Conservation (phyloP, 2,329 filamentous ascomycete species). For the Aspergillus oerlinghausenensis region DNA sequence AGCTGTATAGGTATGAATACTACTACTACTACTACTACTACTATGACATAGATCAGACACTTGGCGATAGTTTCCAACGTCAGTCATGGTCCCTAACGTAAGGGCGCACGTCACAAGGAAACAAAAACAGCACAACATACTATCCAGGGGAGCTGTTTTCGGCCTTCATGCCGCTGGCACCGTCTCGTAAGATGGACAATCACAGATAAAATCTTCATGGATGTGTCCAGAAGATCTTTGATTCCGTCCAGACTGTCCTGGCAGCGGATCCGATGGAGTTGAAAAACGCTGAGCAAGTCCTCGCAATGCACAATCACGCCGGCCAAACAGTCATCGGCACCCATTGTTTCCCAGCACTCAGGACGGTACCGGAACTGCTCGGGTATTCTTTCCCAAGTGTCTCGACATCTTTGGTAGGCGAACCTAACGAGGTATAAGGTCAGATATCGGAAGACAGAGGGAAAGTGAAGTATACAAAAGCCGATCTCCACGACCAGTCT, state of each 20-base stretch:
- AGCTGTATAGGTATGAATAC: too few species aligned
- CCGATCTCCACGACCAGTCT: too few species aligned
- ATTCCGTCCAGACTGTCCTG: slow-evolving; percentile 11
- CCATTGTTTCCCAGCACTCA: slow-evolving; percentile 9
- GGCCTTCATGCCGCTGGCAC: slow-evolving; percentile 6
- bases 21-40: too few species aligned
- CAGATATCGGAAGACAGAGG: not conserved
- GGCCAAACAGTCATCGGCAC: slow-evolving; percentile 5
- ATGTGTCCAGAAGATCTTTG: slow-evolving; percentile 16
- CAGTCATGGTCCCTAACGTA: not conserved
- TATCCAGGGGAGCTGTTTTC: slow-evolving; percentile 14
- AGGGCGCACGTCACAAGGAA: not conserved
- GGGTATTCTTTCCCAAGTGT: slow-evolving; percentile 15
- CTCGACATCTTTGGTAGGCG: slow-evolving; percentile 12
- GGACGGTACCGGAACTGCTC: slow-evolving; percentile 15
- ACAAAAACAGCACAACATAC: slow-evolving; percentile 8
- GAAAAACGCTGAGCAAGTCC: slow-evolving; percentile 17
- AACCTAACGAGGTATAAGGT: not conserved
- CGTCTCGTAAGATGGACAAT: slow-evolving; percentile 17
- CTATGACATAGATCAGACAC: too few species aligned
- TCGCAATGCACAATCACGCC: slow-evolving; percentile 16
- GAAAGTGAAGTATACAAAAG: too few species aligned
- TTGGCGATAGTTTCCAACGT: not conserved
- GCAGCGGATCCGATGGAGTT: slow-evolving; percentile 20
- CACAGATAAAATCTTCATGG: slow-evolving; percentile 17